Conservation (phyloP, 352 stramenopile genomes). For the Pythium vanterpoolii region DNA sequence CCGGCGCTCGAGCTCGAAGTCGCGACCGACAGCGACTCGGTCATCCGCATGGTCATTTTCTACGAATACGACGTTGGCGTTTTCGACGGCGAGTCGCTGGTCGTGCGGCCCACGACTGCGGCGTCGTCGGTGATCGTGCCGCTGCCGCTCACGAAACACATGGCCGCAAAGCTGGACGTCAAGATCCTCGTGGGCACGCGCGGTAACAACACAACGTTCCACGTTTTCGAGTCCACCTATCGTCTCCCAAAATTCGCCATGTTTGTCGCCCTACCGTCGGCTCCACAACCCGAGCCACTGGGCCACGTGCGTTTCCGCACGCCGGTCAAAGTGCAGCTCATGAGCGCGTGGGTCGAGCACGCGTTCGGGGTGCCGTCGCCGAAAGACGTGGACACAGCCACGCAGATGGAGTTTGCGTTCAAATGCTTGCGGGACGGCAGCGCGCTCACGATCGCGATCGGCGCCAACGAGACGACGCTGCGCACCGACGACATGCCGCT, state of each 20-base stretch:
- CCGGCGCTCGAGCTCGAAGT: conserved; percentile 77
- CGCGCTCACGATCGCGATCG: conserved; percentile 43
- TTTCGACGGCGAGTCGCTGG: conserved; percentile 83
- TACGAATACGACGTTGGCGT: conserved; percentile 87
- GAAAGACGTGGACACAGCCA: conserved; percentile 30
- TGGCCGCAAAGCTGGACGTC: conserved; percentile 58
- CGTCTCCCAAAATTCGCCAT: conserved; percentile 84
- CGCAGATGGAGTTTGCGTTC: conserved; percentile 52
- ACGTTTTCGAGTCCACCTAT: conserved; percentile 84
- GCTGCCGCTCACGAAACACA: conserved; percentile 65
- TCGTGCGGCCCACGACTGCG: conserved; percentile 51
- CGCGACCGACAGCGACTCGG: conserved; percentile 77
- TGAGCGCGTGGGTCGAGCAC: conserved; percentile 68
- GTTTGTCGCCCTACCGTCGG: conserved; percentile 53
- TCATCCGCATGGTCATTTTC: conserved; percentile 87
- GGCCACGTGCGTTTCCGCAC: conserved; percentile 70
- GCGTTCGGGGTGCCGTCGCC: conserved; percentile 49
- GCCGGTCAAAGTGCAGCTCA: conserved; percentile 67
- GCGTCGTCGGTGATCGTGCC: conserved; percentile 42
- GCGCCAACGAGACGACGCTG: conserved; percentile 56
- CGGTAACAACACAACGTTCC: conserved; percentile 72
- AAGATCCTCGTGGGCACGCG: conserved; percentile 80
- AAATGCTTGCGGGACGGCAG: conserved; percentile 55
- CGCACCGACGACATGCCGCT: conserved; percentile 85
- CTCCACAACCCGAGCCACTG: conserved; percentile 30